Percentiles rank a stretch among this genome's conserved stretches.
These are phyloP conservation scores for Debaryomyces sp. DNA, from an alignment of 1,139 yeast genomes.

Conservation along the genomic window DNA sequence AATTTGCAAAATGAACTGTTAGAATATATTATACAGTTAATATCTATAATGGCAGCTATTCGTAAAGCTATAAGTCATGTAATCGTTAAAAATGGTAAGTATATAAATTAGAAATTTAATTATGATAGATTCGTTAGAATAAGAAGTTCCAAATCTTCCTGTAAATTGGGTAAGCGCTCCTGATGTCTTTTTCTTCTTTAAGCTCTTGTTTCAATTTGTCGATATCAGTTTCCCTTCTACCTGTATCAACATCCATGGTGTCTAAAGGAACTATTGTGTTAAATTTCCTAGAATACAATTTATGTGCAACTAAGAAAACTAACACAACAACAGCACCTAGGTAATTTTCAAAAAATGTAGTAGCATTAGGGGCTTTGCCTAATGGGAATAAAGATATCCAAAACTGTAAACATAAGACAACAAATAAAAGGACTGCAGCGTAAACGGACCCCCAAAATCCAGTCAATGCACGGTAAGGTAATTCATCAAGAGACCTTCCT, in stretches of 20 bases:
- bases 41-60: conserved; percentile 1
- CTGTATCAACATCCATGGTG: conserved; percentile 42
- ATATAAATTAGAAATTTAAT: not conserved
- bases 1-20: not conserved
- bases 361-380: conserved; percentile 31
- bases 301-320: conserved; percentile 36
- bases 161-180: conserved; percentile 27
- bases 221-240: conserved; percentile 41
- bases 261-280: conserved; percentile 28
- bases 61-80: conserved; percentile 4
- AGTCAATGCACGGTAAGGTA: conserved; percentile 41
- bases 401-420: conserved; percentile 42
- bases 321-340: conserved; percentile 38
- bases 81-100: conserved; percentile 5
- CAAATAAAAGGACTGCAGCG: conserved; percentile 32
- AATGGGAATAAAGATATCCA: conserved; percentile 47
- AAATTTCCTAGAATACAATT: conserved; percentile 34
- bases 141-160: conserved; percentile 26
- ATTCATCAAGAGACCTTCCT: conserved; percentile 32
- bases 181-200: conserved; percentile 34
- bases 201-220: conserved; percentile 41
- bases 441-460: conserved; percentile 43
- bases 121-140: conserved; percentile 18
- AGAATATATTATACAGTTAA: not conserved
- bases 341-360: conserved; percentile 36